phyloP scores from a whole-genome alignment of 352 stramenopile species.

The Pythium chondricola region DNA sequence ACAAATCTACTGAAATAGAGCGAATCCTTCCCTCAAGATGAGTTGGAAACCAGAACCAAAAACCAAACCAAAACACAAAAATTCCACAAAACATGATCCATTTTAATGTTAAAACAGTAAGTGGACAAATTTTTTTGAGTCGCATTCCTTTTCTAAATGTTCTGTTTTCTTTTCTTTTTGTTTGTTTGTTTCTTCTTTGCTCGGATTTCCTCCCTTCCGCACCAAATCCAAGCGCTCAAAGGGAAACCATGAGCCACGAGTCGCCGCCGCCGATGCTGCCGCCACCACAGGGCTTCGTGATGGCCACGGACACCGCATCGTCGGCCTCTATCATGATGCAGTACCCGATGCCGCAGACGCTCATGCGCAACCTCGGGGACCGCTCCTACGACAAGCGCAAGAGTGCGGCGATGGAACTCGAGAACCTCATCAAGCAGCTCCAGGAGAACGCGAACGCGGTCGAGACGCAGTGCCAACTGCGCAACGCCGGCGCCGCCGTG shows the following conservation, averaged over 20 bases:
- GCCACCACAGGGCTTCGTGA: conserved; percentile 26
- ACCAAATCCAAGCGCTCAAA: too few species aligned
- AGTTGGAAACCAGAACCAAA: too few species aligned
- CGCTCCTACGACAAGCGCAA: conserved; percentile 99
- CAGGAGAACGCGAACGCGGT: conserved; percentile 89
- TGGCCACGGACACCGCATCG: conserved; percentile 34
- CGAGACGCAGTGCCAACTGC: conserved; percentile 61
- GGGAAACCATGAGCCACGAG: conserved; percentile 15
- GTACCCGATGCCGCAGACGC: conserved; percentile 64
- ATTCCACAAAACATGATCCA: too few species aligned
- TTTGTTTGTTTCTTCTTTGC: not conserved
- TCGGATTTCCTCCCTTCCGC: not conserved
- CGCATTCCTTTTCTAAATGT: conserved; percentile 3
- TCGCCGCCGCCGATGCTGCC: conserved; percentile 6
- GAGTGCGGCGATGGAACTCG: conserved; percentile 97
- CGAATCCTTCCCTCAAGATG: too few species aligned
- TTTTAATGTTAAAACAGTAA: too few species aligned
- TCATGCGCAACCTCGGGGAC: conserved; percentile 93
- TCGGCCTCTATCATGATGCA: conserved; percentile 34
- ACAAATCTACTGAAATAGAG: not conserved
- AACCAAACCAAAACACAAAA: too few species aligned
- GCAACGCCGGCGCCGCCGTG: not conserved
- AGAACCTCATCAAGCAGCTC: conserved; percentile 97
- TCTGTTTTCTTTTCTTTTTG: conserved; percentile 3
- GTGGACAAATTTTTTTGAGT: not conserved